Evolutionary conservation across 257 asterid species (phyloP), one percentile per base, ranked within the genome.

Genomic region (Gentiana straminea): DNA sequence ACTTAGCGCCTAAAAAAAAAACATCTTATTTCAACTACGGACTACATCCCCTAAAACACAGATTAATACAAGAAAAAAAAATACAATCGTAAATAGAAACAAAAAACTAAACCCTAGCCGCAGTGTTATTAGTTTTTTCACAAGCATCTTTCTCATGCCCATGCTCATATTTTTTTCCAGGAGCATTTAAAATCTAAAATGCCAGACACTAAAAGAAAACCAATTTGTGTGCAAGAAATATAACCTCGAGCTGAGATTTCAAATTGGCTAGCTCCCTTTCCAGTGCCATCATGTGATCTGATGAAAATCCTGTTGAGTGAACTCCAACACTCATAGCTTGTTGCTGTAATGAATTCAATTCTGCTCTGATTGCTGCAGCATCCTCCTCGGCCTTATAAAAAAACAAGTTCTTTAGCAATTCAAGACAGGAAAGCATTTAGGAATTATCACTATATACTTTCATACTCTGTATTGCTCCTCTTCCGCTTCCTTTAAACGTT

Each of bases 401-500:
- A 74, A 67, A 49, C 64, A 54, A 49, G 64, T 49, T 52, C 61
- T 49, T 56, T 34, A 65, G 71, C 64, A 63, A 44, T 35, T 34
- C 51, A 24, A 39, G 48, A 33, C 46, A 51, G 68, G 52, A 49
- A 49, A 43, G 49, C 13, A n/a, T 68, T 55, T 62, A 57, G 36
- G 33, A 33, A 57, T 36, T 39, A 69, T 60, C 59, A 63, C 49
- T 51, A 50, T 44, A 36, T 62, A 61, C 54, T 36, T 34, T 63
- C 86, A 62, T 79, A 92, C 98, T 71, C 86, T 77, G 72, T 88
- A 92, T 36, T 92, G 98, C 67, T 92, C 98, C 75, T 92, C 98
- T 78, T 92, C 98, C 59, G 94, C 98, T 76, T 92, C 98, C 71
- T 85, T 92, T 63, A 84, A 64, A 54, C 93, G 92, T 65, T 63